Evolutionary conservation across 192 early-diverging fungal genomes (phyloP), one percentile per base, ranked within the genome.

Genomic region (Dispira simplex): DNA sequence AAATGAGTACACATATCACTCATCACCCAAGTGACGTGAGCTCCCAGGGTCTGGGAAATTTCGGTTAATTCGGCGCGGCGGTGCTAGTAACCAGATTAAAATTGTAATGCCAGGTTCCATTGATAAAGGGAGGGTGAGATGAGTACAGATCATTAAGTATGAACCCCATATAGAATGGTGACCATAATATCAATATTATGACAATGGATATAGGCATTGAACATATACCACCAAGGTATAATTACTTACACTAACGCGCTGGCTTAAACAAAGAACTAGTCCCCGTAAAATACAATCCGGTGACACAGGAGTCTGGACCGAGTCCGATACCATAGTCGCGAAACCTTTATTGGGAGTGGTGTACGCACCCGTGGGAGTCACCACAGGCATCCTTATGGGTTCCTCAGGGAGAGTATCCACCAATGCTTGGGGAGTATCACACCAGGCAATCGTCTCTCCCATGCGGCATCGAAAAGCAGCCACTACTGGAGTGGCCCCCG

Each of bases 1-100:
- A 73, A 67, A 32, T 78, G 74, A 0, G 77, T 75, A 28, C 54
- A 56, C 3, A 12, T 4, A 28, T 56, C 18, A 26, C 25, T 56
- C 18, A 56, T 18, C 2, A 12, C 16, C 54, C 13, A 21, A 14
- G 28, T 28, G 13, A 56, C 54, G 13, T 56, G 18, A 28, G 54
- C 54, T 14, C 54, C 54, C 54, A 56, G 3, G 54, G 3, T 13
- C 8, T 28, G 54, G 13, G 54, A 21, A 21, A 56, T 14, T 21
- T 56, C 54, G 18, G 23, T 25, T 3, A 56, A 28, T 56, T 56
- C 54, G 54, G 54, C 14, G 16, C 54, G 54, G 20, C 54, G 54
- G 54, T 56, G 54, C 16, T 56, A 23, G 21, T 27, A 27, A 14
- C 49, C n/a, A 8, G 49, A 51, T 51, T 20, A 20, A 51, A 23